Conservation (phyloP, 139 green algal species). For the Tetraselmis striata region DNA sequence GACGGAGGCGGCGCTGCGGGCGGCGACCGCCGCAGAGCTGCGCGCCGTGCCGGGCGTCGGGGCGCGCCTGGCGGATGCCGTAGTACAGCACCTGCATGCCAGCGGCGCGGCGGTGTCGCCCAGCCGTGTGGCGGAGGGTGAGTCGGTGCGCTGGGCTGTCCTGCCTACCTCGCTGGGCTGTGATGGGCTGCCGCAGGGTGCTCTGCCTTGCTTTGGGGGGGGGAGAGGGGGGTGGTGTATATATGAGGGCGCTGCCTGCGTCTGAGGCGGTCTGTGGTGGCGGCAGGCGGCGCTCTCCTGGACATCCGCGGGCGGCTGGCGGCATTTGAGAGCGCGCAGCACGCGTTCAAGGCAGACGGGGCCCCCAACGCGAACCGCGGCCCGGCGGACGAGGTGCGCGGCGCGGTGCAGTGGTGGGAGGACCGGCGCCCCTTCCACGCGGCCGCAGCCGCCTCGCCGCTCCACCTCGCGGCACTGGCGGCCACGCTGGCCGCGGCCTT, state of each 20-base stretch:
- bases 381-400: neutral
- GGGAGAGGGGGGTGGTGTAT: no score
- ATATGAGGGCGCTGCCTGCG: no score
- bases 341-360: neutral
- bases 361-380: neutral
- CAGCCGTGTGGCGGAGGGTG: no score
- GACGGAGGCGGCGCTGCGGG: neutral
- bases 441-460: neutral
- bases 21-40: neutral
- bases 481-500: no score
- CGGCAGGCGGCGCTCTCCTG: no score
- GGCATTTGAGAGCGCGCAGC: neutral
- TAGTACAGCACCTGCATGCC: neutral
- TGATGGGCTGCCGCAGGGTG: no score
- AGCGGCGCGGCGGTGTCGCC: no score
- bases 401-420: neutral
- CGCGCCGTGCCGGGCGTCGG: neutral
- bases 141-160: no score
- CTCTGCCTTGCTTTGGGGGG: no score
- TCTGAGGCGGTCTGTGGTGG: no score
- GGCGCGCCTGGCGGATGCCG: neutral
- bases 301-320: neutral
- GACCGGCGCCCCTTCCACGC: neutral
- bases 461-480: no score
- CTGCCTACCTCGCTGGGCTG: no score